Conservation (phyloP, 2,329 filamentous ascomycete genomes). For the Phoma sp. region DNA sequence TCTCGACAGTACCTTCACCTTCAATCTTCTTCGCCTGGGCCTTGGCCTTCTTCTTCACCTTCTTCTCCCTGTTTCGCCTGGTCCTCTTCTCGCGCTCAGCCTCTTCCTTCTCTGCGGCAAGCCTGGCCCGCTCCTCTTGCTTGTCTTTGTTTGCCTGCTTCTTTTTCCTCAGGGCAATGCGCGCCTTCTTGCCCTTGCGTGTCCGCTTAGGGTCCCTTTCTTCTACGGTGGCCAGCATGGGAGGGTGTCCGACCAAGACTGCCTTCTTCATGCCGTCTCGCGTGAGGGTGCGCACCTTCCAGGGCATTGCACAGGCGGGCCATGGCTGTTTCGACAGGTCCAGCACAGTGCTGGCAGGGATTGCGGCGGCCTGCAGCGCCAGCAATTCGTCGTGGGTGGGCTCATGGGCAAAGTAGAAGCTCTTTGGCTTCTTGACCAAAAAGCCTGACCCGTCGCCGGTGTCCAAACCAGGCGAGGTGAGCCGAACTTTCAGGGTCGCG, state of each 20-base stretch:
- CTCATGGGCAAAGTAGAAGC: constrained; percentile 47
- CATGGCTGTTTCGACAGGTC: constrained; percentile 41
- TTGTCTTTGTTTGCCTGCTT: constrained; percentile 35
- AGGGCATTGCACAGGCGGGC: constrained; percentile 46
- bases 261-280: constrained; percentile 39
- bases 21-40: constrained; percentile 43
- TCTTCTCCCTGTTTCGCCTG: constrained; percentile 48
- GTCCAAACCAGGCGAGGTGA: constrained; percentile 39
- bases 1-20: neutral
- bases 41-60: constrained; percentile 47
- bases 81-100: constrained; percentile 47
- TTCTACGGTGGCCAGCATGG: constrained; percentile 27
- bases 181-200: constrained; percentile 46
- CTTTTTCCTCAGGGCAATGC: constrained; percentile 46
- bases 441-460: constrained; percentile 37
- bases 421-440: constrained; percentile 37
- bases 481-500: constrained; percentile 39
- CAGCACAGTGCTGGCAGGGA: constrained; percentile 38
- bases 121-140: constrained; percentile 30
- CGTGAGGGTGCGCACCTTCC: constrained; percentile 44
- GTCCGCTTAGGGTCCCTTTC: constrained; percentile 35
- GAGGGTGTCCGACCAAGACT: constrained; percentile 41
- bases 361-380: constrained; percentile 35
- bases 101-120: constrained; percentile 43
- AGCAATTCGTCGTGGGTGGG: constrained; percentile 30